A percentile compares a stretch with the other conserved stretches of the same genome.
Conservation (phyloP, 75 land plant species). For the Sequoia sempervirens region DNA sequence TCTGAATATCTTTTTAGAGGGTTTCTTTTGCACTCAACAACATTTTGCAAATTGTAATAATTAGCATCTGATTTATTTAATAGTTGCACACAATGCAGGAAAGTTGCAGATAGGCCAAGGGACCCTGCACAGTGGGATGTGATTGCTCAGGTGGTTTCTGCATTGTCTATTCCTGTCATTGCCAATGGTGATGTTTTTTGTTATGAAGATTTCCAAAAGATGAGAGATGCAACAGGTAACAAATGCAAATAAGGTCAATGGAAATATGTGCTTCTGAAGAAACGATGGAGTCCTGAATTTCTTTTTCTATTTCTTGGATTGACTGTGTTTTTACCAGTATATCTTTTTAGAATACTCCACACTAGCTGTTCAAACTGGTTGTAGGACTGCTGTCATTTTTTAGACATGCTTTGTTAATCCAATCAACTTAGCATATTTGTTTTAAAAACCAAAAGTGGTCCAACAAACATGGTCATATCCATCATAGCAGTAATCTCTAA, state of each 20-base stretch:
- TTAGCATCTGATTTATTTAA: neutral
- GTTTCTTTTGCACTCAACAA: neutral
- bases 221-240: conserved; percentile 68
- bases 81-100: conserved; percentile 33
- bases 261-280: neutral
- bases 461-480: no score
- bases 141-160: conserved; percentile 74
- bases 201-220: conserved; percentile 69
- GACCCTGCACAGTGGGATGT: conserved; percentile 91
- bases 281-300: neutral
- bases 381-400: neutral
- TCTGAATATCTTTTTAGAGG: neutral
- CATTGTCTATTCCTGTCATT: conserved; percentile 87
- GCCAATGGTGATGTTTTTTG: conserved; percentile 93
- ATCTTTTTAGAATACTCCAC: neutral
- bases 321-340: neutral
- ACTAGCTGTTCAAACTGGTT: neutral
- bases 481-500: no score
- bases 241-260: neutral
- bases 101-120: conserved; percentile 75
- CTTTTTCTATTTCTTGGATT: neutral
- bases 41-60: neutral
- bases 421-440: no score
- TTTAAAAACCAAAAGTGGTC: no score
- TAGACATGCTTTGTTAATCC: neutral